Evolutionary conservation across 495 filamentous ascomycete genomes (phyloP).

Genomic region (Chlorociboria aeruginascens): DNA sequence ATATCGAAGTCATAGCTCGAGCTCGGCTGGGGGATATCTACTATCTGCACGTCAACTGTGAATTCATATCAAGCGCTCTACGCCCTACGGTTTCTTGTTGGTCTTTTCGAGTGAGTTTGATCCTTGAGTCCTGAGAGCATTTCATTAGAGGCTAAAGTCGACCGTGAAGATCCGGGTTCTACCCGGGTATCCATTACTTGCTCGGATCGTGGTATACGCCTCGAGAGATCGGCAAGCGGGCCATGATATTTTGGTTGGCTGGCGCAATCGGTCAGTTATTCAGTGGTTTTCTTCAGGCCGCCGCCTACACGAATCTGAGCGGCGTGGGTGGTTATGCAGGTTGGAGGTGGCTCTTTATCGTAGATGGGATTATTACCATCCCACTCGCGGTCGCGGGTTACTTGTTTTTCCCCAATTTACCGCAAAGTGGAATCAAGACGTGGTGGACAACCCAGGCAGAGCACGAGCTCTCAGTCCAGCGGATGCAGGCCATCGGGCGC

Average conservation of each 20-base stretch:
- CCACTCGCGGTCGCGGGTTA: constrained; percentile 34
- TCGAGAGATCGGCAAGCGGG: constrained; percentile 24
- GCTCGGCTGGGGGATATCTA: constrained; percentile 36
- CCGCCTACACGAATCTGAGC: constrained; percentile 30
- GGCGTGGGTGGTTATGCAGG: constrained; percentile 35
- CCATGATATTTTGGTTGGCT: constrained; percentile 22
- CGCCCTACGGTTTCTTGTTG: constrained; percentile 47
- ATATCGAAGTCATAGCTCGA: not conserved
- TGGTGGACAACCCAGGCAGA: constrained; percentile 22
- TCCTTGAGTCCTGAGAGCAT: not conserved
- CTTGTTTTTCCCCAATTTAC: constrained; percentile 33
- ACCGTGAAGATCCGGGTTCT: constrained; percentile 28
- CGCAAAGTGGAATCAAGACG: constrained; percentile 27
- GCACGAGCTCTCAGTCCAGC: not conserved
- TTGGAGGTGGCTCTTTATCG: constrained; percentile 35
- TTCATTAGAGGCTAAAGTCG: not conserved
- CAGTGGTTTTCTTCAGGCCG: constrained; percentile 36
- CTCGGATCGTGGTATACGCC: constrained; percentile 36
- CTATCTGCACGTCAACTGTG: constrained; percentile 35
- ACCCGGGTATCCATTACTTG: constrained; percentile 36
- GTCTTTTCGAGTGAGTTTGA: constrained; percentile 32
- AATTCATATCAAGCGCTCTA: constrained; percentile 40
- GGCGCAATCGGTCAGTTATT: constrained; percentile 29
- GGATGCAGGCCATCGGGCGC: constrained; percentile 4
- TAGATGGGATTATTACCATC: constrained; percentile 28